These are phyloP conservation scores for Trapa bicornis DNA, from an alignment of 345 rosid species.

Conservation along the genomic window DNA sequence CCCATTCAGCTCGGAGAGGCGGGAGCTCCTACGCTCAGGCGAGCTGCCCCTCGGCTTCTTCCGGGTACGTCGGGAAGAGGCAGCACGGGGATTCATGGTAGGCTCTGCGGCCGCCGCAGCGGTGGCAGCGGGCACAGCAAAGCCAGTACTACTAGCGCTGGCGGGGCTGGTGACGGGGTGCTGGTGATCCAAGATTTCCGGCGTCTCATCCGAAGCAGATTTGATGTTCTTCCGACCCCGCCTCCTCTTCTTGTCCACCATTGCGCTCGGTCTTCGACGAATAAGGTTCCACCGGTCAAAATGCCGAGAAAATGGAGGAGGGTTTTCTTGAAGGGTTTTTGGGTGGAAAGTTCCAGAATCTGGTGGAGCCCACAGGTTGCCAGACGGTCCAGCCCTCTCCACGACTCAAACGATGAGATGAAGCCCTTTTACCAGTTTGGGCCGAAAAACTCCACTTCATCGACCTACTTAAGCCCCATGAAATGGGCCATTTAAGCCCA, in stretches of 20 bases:
- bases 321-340: background rate
- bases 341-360: background rate
- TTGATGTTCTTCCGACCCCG: constrained; percentile 28
- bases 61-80: constrained; percentile 32
- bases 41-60: constrained; percentile 21
- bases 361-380: too few species aligned
- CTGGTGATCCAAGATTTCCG: constrained; percentile 18
- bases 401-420: too few species aligned
- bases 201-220: constrained; percentile 18
- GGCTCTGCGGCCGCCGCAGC: constrained; percentile 37
- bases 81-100: constrained; percentile 19
- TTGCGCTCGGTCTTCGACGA: background rate
- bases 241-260: constrained; percentile 26
- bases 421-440: too few species aligned
- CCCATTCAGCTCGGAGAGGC: constrained; percentile 27
- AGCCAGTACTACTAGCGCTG: constrained; percentile 13
- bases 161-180: constrained; percentile 11
- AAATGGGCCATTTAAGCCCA: too few species aligned
- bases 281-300: background rate
- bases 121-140: constrained; percentile 15
- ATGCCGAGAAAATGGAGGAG: background rate
- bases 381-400: too few species aligned
- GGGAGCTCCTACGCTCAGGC: constrained; percentile 24
- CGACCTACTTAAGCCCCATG: too few species aligned
- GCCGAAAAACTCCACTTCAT: too few species aligned